Evolutionary conservation across 2,329 filamentous ascomycete species (phyloP).

Genomic region (Hortaea werneckii): DNA sequence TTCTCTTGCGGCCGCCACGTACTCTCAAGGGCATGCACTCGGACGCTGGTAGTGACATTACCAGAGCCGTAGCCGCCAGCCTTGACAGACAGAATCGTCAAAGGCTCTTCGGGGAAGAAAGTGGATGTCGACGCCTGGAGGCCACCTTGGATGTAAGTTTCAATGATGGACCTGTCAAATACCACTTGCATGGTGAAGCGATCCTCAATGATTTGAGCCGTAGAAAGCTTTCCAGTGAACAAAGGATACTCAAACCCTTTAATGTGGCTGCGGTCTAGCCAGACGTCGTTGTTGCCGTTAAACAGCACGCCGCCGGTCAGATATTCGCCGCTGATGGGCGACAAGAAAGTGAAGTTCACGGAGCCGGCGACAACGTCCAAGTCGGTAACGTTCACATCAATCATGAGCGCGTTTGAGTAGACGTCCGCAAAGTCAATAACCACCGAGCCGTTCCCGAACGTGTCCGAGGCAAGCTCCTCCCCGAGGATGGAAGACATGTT

Average conservation of each 20-base stretch:
- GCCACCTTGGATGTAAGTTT: background rate
- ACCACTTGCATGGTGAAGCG: background rate
- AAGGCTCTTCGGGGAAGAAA: background rate
- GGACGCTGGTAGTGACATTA: background rate
- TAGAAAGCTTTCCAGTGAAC: slow-evolving; percentile 46
- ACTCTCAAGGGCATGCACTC: background rate
- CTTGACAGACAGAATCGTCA: background rate
- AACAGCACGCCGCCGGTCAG: slow-evolving; percentile 42
- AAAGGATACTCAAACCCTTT: slow-evolving; percentile 44
- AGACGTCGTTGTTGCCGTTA: slow-evolving; percentile 34
- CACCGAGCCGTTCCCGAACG: slow-evolving; percentile 40
- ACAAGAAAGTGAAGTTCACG: slow-evolving; percentile 45
- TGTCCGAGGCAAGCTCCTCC: slow-evolving; percentile 33
- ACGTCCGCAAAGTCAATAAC: slow-evolving; percentile 42
- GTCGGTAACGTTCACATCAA: slow-evolving; percentile 44
- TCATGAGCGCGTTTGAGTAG: slow-evolving; percentile 42
- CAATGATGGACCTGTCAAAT: background rate
- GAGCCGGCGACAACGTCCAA: slow-evolving; percentile 29
- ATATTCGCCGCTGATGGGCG: slow-evolving; percentile 39
- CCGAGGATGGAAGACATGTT: slow-evolving; percentile 41
- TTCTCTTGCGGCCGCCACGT: background rate
- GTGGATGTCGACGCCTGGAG: background rate
- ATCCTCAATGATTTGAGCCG: slow-evolving; percentile 8
- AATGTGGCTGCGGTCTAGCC: slow-evolving; percentile 41
- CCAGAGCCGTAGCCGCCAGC: background rate